phyloP scores from a whole-genome alignment of 768 basidiomycete species.

The Hypsizygus marmoreus region DNA sequence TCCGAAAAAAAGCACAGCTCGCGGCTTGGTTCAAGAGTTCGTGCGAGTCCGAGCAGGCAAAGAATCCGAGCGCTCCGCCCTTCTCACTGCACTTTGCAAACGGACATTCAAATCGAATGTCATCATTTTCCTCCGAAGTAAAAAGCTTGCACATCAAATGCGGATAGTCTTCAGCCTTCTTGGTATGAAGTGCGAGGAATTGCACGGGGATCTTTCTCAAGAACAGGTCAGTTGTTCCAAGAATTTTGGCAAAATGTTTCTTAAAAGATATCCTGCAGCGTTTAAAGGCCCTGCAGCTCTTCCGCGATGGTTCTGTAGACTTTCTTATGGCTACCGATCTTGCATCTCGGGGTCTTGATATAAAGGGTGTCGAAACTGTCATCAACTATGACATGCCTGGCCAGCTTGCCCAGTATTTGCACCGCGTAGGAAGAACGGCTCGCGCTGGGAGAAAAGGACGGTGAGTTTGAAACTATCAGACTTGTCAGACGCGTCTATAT shows the following conservation, averaged over 20 bases:
- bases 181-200: constrained; percentile 87
- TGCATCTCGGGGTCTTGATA: constrained; percentile 93
- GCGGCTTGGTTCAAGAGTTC: constrained; percentile 90
- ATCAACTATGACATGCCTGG: constrained; percentile 99
- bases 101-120: constrained; percentile 81
- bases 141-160: constrained; percentile 97
- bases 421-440: constrained; percentile 96
- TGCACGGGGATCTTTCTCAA: constrained; percentile 95
- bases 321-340: constrained; percentile 96
- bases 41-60: constrained; percentile 85
- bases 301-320: constrained; percentile 86
- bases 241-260: neutral
- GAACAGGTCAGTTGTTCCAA: constrained; percentile 70
- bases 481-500: constrained; percentile 4
- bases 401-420: constrained; percentile 90
- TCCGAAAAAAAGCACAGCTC: constrained; percentile 85
- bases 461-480: constrained; percentile 45
- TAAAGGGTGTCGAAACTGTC: constrained; percentile 96
- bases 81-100: constrained; percentile 84
- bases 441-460: constrained; percentile 92
- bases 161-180: constrained; percentile 87
- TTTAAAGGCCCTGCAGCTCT: constrained; percentile 80
- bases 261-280: constrained; percentile 72
- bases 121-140: constrained; percentile 94
- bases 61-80: constrained; percentile 72